phyloP scores from a whole-genome alignment of 441 rosid genomes.

The Pelargonium fulgidum region DNA sequence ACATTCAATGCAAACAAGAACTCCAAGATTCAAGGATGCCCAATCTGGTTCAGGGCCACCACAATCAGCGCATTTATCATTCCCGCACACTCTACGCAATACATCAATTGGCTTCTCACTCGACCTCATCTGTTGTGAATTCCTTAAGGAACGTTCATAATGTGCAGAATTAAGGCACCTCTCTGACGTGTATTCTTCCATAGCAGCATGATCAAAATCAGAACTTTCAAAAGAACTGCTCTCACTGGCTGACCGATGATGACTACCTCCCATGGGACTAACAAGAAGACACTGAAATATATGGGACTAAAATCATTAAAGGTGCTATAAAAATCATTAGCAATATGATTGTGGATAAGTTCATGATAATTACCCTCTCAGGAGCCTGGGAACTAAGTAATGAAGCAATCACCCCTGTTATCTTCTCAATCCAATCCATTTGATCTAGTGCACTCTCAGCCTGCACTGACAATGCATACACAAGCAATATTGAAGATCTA shows the following conservation, averaged over 20 bases:
- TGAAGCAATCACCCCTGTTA: slow-evolving; percentile 98
- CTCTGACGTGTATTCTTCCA: slow-evolving; percentile 73
- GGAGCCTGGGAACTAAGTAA: slow-evolving; percentile 96
- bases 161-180: slow-evolving; percentile 49
- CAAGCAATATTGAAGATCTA: slow-evolving; percentile 36
- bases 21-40: slow-evolving; percentile 96
- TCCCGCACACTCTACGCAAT: slow-evolving; percentile 75
- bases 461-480: slow-evolving; percentile 81
- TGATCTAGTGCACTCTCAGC: slow-evolving; percentile 98
- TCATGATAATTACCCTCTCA: slow-evolving; percentile 54
- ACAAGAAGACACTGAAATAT: slow-evolving; percentile 62
- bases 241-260: slow-evolving; percentile 96
- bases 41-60: slow-evolving; percentile 98
- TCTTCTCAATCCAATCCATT: slow-evolving; percentile 99
- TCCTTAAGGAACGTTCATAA: slow-evolving; percentile 63
- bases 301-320: slow-evolving; percentile 25
- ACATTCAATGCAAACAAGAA: slow-evolving; percentile 97
- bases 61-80: slow-evolving; percentile 99
- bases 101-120: slow-evolving; percentile 93
- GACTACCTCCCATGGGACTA: slow-evolving; percentile 91
- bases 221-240: slow-evolving; percentile 99
- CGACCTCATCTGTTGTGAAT: slow-evolving; percentile 63
- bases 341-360: slow-evolving; percentile 14
- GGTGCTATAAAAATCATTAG: slow-evolving; percentile 16
- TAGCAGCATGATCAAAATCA: slow-evolving; percentile 74